Evolutionary conservation across 345 rosid genomes (phyloP).

Genomic region (Salix purpurea): DNA sequence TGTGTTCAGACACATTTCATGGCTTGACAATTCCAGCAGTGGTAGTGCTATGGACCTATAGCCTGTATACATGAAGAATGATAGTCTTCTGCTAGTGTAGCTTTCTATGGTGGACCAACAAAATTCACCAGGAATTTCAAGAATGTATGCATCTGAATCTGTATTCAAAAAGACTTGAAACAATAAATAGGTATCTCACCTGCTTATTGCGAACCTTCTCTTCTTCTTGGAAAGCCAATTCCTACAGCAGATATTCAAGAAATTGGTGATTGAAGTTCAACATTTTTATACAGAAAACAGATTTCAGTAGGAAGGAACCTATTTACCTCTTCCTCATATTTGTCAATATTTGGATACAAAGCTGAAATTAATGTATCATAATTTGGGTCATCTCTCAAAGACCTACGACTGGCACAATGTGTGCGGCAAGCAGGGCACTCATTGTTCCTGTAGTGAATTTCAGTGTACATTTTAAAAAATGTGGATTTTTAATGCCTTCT

Average conservation of each 20-base stretch:
- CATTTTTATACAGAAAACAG: slow-evolving; percentile 5
- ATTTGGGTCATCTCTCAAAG: slow-evolving; percentile 76
- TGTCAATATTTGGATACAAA: slow-evolving; percentile 60
- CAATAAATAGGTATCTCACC: slow-evolving; percentile 22
- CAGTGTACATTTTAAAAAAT: slow-evolving; percentile 3
- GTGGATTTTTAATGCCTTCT: neutral
- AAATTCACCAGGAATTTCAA: neutral
- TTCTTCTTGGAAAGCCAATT: slow-evolving; percentile 52
- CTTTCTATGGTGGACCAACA: neutral
- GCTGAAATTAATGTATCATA: slow-evolving; percentile 77
- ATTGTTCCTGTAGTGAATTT: slow-evolving; percentile 54
- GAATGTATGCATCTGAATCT: neutral
- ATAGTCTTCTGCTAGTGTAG: neutral
- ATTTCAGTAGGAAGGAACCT: slow-evolving; percentile 10
- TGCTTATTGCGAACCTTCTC: slow-evolving; percentile 48
- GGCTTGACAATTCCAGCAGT: neutral
- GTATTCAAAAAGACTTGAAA: neutral
- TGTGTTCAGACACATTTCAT: neutral
- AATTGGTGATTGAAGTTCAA: slow-evolving; percentile 2
- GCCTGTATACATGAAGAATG: neutral
- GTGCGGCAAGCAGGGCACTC: slow-evolving; percentile 89
- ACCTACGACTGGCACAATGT: slow-evolving; percentile 78
- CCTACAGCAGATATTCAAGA: slow-evolving; percentile 27
- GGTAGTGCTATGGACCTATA: neutral
- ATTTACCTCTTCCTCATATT: slow-evolving; percentile 63